Evolutionary conservation across 1,284 basidiomycete species (phyloP), one percentile per base, ranked within the genome.

Genomic region (Moniliella sp.): DNA sequence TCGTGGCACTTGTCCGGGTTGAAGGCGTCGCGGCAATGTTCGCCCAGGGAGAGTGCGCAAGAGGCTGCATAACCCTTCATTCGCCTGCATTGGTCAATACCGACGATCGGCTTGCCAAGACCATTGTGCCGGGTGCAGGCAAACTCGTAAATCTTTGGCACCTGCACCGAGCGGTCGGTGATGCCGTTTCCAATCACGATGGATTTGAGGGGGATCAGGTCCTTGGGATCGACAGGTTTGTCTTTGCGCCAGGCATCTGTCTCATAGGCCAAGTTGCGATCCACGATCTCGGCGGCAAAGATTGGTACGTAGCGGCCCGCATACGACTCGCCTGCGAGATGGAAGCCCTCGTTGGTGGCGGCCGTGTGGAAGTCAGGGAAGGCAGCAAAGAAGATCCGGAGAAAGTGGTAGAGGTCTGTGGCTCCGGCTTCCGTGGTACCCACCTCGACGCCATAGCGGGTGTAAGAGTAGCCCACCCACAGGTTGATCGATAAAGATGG

Each of bases 251-350:
- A 21, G 4, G 50, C 50, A 15, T 39, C 40, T 9, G 77, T 64
- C 16, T 59, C 53, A 4, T 67, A 62, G 4, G 31, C 38, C 25
- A 38, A 32, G 54, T 86, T 84, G 42, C 78, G 74, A 58, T 84
- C 80, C 27, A 75, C 73, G 0, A 86, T 70, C 11, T 72, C 71
- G 1, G 76, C 66, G 0, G 80, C 82, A 42, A 80, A n/a, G n/a
- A 81, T 64, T 0, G 81, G 82, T 5, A 84, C 66, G 59, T 81
- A 83, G 14, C 78, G 72, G 3, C 81, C 80, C 37, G 46, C 57
- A 52, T 36, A 66, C 58, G 33, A 37, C 28, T 55, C 51, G 7
- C 44, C 51, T 8, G 51, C 37, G 34, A 53, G 38, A 32, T 43
- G 37, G 14, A 55, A 51, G 31, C 52, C 50, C 35, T 51, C 50